These are phyloP conservation scores for Fusarium sp. DNA, from an alignment of 2,329 filamentous ascomycete genomes.

Conservation along the genomic window DNA sequence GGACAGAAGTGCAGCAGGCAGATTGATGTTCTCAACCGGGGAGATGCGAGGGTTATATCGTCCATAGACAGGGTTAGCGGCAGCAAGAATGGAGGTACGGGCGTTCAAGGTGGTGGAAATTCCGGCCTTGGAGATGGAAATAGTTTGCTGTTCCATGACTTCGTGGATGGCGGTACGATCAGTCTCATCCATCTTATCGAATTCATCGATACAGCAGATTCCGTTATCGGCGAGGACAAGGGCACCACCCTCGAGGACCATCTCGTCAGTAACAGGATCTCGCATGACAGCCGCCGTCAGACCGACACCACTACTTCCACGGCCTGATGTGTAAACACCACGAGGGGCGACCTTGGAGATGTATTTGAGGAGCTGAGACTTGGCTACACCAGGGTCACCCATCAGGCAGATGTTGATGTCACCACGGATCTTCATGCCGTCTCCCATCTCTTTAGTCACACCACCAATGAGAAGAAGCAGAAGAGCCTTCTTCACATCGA, in stretches of 20 bases:
- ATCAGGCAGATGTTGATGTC: conserved; percentile 99
- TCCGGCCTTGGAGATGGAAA: conserved; percentile 82
- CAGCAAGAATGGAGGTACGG: conserved; percentile 93
- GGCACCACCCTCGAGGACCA: conserved; percentile 84
- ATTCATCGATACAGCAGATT: conserved; percentile 88
- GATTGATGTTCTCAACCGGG: conserved; percentile 98
- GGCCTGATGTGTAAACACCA: conserved; percentile 85
- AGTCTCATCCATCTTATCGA: conserved; percentile 90
- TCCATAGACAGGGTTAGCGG: conserved; percentile 96
- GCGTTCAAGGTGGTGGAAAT: conserved; percentile 87
- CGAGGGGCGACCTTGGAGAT: conserved; percentile 98
- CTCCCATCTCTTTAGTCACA: conserved; percentile 95
- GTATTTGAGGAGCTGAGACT: conserved; percentile 97
- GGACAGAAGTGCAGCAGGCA: conserved; percentile 94
- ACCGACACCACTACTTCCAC: conserved; percentile 84
- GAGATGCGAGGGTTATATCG: conserved; percentile 98
- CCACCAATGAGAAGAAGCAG: conserved; percentile 95
- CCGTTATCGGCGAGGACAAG: conserved; percentile 84
- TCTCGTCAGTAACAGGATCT: conserved; percentile 84
- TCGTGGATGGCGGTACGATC: conserved; percentile 87
- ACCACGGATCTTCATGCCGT: conserved; percentile 98
- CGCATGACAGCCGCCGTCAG: conserved; percentile 86
- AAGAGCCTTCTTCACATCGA: conserved; percentile 97
- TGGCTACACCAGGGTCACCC: conserved; percentile 99
- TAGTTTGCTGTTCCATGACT: conserved; percentile 90